Evolutionary conservation across 208 protist species (phyloP).

Genomic region (Trypanosomatidae sp.): DNA sequence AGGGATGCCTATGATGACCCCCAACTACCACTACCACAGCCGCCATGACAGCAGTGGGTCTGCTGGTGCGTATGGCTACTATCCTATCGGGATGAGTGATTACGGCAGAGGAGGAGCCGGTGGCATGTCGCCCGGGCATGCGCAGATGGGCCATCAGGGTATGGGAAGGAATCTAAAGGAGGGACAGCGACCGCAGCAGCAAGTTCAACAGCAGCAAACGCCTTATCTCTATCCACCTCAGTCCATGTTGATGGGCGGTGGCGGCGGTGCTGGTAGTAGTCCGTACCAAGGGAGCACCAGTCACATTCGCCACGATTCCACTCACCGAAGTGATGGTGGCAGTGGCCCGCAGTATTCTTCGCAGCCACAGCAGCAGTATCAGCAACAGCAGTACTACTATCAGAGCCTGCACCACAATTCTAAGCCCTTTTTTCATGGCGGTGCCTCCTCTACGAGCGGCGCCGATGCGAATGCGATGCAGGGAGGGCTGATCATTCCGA

Average conservation of each 20-base stretch:
- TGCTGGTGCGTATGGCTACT: not conserved
- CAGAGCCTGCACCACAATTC: not conserved
- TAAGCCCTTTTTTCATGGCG: not conserved
- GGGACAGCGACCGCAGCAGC: conserved; percentile 4
- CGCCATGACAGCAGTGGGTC: not conserved
- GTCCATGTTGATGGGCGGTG: not conserved
- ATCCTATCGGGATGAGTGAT: not conserved
- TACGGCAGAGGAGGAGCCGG: not conserved
- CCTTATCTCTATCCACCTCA: not conserved
- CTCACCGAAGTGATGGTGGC: not conserved
- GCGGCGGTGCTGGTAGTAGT: not conserved
- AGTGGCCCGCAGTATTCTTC: not conserved
- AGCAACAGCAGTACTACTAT: conserved; percentile 2
- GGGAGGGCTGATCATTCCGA: not conserved
- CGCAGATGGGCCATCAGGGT: not conserved
- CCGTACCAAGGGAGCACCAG: not conserved
- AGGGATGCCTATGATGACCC: not conserved
- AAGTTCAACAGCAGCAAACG: conserved; percentile 5
- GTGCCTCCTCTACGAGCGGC: not conserved
- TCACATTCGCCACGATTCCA: not conserved
- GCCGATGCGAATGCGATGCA: not conserved
- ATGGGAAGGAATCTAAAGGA: not conserved
- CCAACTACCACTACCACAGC: conserved; percentile 2
- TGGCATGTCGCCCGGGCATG: not conserved
- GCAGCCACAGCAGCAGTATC: conserved; percentile 1